Base-by-base conservation (phyloP, 495 filamentous ascomycete species). In the Parachaetomium inaequale region DNA sequence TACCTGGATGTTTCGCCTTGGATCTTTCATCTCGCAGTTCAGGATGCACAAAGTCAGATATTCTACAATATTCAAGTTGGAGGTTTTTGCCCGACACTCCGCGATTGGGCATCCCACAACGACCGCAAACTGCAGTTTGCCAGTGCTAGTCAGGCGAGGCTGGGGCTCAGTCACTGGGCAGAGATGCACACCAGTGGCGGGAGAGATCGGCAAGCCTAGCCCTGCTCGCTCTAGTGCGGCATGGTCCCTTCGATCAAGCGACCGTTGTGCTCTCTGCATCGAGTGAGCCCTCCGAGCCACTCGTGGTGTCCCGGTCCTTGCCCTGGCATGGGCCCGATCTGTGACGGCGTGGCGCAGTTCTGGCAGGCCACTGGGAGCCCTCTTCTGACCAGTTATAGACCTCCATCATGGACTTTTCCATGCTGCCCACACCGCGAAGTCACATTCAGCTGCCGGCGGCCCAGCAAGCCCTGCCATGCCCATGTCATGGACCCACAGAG, bases 391-490 rank as follows among this genome's bases (percentile, higher is more conserved):
- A 19, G 17, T 23, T 10, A 23, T 23, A 46, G 42, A 23, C 5
- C 32, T 38, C n/a, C 51, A 38, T 19, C n/a, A 2, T 19, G 7
- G n/a, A 36, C 29, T 4, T 15, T 54, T 36, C 8, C 31, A 25
- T 54, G 7, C 7, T 15, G 0, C 3, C 15, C 19, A 0, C 31
- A 21, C 28, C 49, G 49, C 51, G 25, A 25, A 23, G 31, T 23
- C 19, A 12, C 28, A 19, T 54, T 54, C 49, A 54, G 51, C 19
- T 54, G 31, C 51, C 51, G 51, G 25, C 17, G 32, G 21, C 51
- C 25, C 32, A 54, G 32, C n/a, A 36, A 38, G 38, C 29, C 47
- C 51, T 38, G n/a, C n/a, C 26, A 17, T 19, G 49, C 7, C n/a
- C 49, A 52, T 12, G n/a, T 31, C 31, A 19, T 17, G 23, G 17